Conservation (phyloP, 2,329 filamentous ascomycete species). For the Sordariomycetes sp. region DNA sequence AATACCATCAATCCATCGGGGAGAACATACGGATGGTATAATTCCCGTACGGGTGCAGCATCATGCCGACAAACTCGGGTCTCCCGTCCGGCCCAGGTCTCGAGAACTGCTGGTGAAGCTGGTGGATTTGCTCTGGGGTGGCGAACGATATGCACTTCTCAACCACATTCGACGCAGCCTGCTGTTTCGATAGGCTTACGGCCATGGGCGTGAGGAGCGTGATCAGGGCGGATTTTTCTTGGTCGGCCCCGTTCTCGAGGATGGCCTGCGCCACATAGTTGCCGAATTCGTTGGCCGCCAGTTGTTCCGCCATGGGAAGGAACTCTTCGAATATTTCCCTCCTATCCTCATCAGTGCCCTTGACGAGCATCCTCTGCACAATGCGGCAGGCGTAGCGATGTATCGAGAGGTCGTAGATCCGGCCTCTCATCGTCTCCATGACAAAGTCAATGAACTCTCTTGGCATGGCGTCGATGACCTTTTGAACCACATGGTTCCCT, state of each 20-base stretch:
- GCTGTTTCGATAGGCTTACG: constrained; percentile 77
- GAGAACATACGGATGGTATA: constrained; percentile 80
- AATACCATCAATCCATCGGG: background rate
- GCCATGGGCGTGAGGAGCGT: constrained; percentile 61
- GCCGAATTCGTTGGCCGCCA: constrained; percentile 82
- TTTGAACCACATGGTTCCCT: constrained; percentile 94
- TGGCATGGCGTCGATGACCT: constrained; percentile 75
- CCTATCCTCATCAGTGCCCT: constrained; percentile 63
- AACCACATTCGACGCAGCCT: constrained; percentile 94
- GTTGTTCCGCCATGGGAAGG: constrained; percentile 55
- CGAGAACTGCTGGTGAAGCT: constrained; percentile 53
- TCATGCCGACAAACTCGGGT: constrained; percentile 62
- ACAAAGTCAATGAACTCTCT: constrained; percentile 75
- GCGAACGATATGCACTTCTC: constrained; percentile 76
- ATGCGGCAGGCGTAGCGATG: constrained; percentile 88
- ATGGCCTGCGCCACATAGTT: constrained; percentile 97
- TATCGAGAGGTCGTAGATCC: constrained; percentile 62
- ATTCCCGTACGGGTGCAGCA: constrained; percentile 88
- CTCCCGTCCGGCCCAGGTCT: constrained; percentile 43
- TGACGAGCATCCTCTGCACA: constrained; percentile 82
- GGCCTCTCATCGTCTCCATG: constrained; percentile 66
- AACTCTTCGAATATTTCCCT: constrained; percentile 67
- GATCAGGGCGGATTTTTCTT: constrained; percentile 66
- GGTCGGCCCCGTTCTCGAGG: constrained; percentile 63
- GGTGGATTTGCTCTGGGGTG: constrained; percentile 50